Percentiles rank a stretch among this genome's conserved stretches.
Conservation (phyloP, 306 rosid genomes). For the Gillenia trifoliata region DNA sequence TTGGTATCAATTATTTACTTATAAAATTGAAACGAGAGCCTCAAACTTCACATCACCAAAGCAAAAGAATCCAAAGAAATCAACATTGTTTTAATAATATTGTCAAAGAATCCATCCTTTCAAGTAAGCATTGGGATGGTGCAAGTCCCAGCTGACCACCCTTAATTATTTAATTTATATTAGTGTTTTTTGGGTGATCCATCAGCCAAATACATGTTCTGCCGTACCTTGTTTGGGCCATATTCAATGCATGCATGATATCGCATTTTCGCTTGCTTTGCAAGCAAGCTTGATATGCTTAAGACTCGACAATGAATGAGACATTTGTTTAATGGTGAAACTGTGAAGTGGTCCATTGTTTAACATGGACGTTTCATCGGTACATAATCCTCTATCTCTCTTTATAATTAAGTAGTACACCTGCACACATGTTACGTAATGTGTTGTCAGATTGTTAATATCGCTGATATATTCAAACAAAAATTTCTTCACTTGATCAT, state of each 20-base stretch:
- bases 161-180: neutral
- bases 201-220: neutral
- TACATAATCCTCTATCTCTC: neutral
- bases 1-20: neutral
- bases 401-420: no score
- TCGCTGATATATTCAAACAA: neutral
- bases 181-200: neutral
- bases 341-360: neutral
- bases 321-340: neutral
- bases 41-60: neutral
- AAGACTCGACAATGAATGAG: constrained; percentile 1
- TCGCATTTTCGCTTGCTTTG: neutral
- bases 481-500: neutral
- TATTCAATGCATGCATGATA: neutral
- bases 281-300: neutral
- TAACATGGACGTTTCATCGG: neutral
- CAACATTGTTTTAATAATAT: neutral
- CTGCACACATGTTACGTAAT: neutral
- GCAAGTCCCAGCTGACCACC: neutral
- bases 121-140: neutral
- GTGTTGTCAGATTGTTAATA: neutral
- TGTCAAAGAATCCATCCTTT: neutral
- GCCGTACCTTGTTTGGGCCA: neutral
- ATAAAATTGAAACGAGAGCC: neutral
- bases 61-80: neutral